Conservation (phyloP, 2,329 filamentous ascomycete genomes). For the Phialophora tarda region DNA sequence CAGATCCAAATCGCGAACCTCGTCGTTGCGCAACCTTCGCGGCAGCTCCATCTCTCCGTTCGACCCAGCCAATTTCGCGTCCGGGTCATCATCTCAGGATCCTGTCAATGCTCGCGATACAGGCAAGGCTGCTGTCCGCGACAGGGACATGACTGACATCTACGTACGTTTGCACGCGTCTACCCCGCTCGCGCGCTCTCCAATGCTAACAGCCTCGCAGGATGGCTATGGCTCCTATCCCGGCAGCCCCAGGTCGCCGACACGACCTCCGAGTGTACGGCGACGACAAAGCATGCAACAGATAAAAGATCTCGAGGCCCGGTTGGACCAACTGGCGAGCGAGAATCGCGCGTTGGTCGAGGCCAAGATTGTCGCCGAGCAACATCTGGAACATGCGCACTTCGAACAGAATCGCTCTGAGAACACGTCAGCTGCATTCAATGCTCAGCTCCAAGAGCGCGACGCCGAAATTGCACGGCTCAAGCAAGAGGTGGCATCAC, state of each 20-base stretch:
- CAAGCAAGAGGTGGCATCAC: constrained; percentile 76
- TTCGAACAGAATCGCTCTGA: constrained; percentile 61
- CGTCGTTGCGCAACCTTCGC: constrained; percentile 45
- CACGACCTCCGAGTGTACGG: constrained; percentile 91
- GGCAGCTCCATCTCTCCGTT: constrained; percentile 41
- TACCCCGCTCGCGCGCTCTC: background rate
- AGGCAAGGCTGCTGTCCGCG: constrained; percentile 60
- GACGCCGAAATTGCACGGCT: constrained; percentile 86
- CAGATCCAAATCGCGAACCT: constrained; percentile 53
- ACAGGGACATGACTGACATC: constrained; percentile 88
- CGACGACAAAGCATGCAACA: constrained; percentile 97
- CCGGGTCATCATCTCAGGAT: constrained; percentile 31
- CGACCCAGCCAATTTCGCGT: constrained; percentile 26
- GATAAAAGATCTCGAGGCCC: constrained; percentile 81
- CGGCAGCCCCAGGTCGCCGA: constrained; percentile 85
- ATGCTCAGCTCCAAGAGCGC: constrained; percentile 75
- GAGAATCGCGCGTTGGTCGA: constrained; percentile 83
- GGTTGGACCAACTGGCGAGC: constrained; percentile 79
- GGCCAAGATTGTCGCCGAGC: constrained; percentile 72
- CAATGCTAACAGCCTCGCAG: constrained; percentile 56
- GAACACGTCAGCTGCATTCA: constrained; percentile 59
- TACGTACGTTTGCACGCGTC: constrained; percentile 71
- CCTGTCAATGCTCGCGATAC: constrained; percentile 87
- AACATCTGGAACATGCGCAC: constrained; percentile 62
- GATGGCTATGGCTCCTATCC: constrained; percentile 91